Base-by-base conservation (phyloP, 768 basidiomycete genomes). In the Leccinum disarticulatum region DNA sequence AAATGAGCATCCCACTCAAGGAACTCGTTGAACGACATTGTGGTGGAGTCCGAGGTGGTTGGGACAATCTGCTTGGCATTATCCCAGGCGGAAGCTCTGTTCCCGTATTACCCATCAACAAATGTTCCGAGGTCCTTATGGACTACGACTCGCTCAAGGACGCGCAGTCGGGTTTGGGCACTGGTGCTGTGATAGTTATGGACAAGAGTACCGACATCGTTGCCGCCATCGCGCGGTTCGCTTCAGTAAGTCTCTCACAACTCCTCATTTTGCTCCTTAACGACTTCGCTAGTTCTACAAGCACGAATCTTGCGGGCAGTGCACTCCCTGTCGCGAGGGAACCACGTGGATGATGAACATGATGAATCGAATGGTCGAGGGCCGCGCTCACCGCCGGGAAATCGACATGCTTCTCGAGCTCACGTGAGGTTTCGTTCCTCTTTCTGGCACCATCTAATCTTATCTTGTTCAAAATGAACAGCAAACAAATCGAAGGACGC, bases 341-440 rank as follows among this genome's bases (percentile, higher is more conserved):
- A 98, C 96, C 2, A 97, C 94, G 0, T 98, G 96, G 96, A 93
- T 99, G 91, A 93, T 90, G 86, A 96, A 98, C 77, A 98, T 98
- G 94, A 99, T 99, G 96, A 84, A 93, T 73, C 88, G 96, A 51
- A 86, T 99, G 81, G 93, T 91, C 17, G 90, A 92, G 70, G 96
- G 96, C 3, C 84, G 95, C 11, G 92, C 88, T 0, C 92, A 95
- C 69, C 81, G 83, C 64, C 87, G 96, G 59, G 96, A 99, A 79
- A 98, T 99, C 59, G 96, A 98, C 74, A 98, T 98, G 96, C 81
- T 99, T 13, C 84, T 95, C 30, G 96, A 98, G 75, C 74, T 98
- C 48, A 98, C 95, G 91, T 93, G 68, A 51, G 58, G 84, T 79
- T 22, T 19, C 60, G 50, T 43, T 41, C 46, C 13, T 15, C 15